These are phyloP conservation scores for Epichloe aotearoae DNA, from an alignment of 2,329 filamentous ascomycete species.

Conservation along the genomic window DNA sequence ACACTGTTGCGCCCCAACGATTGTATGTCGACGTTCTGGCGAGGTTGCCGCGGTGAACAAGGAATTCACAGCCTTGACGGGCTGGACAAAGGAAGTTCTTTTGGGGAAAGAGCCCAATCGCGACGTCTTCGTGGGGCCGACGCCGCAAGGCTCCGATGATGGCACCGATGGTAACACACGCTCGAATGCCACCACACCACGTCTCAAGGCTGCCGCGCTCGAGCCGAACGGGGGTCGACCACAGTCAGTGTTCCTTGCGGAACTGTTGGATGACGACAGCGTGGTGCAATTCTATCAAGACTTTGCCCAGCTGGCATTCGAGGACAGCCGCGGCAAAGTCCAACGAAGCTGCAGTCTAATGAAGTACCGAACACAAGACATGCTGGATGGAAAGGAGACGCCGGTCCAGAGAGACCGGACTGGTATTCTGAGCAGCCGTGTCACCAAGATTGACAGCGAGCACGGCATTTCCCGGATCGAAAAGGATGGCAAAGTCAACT, in stretches of 20 bases:
- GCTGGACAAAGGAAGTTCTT: conserved; percentile 83
- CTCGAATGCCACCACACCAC: conserved; percentile 37
- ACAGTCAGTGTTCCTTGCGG: conserved; percentile 79
- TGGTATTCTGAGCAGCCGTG: conserved; percentile 43
- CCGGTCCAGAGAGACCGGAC: conserved; percentile 31
- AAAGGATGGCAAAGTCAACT: conserved; percentile 83
- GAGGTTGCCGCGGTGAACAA: conserved; percentile 94
- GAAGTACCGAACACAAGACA: conserved; percentile 72
- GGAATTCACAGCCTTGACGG: conserved; percentile 90
- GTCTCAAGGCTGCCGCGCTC: conserved; percentile 30
- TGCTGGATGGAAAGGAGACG: conserved; percentile 27
- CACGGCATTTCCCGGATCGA: conserved; percentile 72
- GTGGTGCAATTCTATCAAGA: conserved; percentile 94
- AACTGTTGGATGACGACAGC: conserved; percentile 84
- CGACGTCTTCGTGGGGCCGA: conserved; percentile 61
- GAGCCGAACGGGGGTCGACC: conserved; percentile 35
- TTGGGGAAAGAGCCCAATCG: conserved; percentile 77
- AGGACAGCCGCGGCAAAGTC: conserved; percentile 75
- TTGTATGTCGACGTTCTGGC: conserved; percentile 83
- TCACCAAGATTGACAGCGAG: conserved; percentile 54
- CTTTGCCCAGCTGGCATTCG: conserved; percentile 84
- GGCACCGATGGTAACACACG: conserved; percentile 18
- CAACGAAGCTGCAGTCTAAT: conserved; percentile 74
- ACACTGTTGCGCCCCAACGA: conserved; percentile 75
- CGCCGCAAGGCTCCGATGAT: conserved; percentile 17